Evolutionary conservation across 2,329 filamentous ascomycete species (phyloP), one percentile per base, ranked within the genome.

Genomic region (Colletotrichum tropicicola): DNA sequence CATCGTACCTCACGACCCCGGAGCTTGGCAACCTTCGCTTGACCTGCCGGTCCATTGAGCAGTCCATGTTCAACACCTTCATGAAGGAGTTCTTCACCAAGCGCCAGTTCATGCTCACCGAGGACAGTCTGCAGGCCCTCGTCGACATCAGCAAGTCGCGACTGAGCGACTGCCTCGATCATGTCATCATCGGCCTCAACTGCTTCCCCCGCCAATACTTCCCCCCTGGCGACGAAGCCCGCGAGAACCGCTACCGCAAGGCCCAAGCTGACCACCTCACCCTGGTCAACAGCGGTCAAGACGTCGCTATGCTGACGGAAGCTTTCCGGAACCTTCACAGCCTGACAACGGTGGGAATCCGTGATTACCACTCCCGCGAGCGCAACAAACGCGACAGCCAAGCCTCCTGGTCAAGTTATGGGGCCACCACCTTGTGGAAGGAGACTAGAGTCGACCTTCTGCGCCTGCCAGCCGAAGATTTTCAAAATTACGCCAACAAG

Each of bases 41-140:
- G 15, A 81, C 81, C 3, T 89, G 87, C 77, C 86, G 83, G 59
- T 73, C 78, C 17, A 71, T 89, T 12, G 88, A 91, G 71, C 75
- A 75, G 19, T 77, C 79, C 2, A 77, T 90, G 12, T 86, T 87
- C 73, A 78, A 82, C 51, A 79, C 79, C 32, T 91, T 91, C 69
- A 79, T 83, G 27, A 78, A 78, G 23, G 88, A 90, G 67, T 92
- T 89, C 79, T 92, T 92, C 75, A 80, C 78, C 53, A 88, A 87
- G 73, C 87, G 85, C 70, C 88, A 91, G 71, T 92, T 91, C 75
- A 89, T 90, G 85, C 71, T 90, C 57, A 84, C 83, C 2, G 78
- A 85, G 32, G 75, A 80, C 68, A 91, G 88, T 69, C 76, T 91
- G 9, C 80, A 85, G 55, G 79, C 83, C 0, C 78, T 90, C 10